These are phyloP conservation scores for Penicillium macrosclerotiorum DNA, from an alignment of 495 filamentous ascomycete genomes.

Conservation along the genomic window DNA sequence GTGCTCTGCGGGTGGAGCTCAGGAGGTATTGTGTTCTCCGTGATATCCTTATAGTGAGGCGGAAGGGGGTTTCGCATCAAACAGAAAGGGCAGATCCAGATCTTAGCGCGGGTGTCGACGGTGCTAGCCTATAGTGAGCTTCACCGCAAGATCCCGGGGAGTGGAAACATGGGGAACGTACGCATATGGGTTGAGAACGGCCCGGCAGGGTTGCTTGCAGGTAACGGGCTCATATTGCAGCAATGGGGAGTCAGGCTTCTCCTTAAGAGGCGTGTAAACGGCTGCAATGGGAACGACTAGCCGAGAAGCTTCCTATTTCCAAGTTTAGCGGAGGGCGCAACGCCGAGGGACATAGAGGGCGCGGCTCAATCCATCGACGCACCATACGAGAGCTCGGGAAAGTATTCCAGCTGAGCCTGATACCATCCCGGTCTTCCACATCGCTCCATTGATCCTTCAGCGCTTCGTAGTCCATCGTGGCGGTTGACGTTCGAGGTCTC, in stretches of 20 bases:
- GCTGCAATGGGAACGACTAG: slow-evolving; percentile 97
- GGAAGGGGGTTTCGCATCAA: slow-evolving; percentile 92
- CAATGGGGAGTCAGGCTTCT: slow-evolving; percentile 84
- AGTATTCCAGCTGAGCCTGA: slow-evolving; percentile 98
- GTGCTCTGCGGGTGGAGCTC: slow-evolving; percentile 93
- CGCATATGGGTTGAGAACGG: slow-evolving; percentile 97
- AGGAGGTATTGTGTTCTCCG: slow-evolving; percentile 87
- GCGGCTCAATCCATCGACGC: slow-evolving; percentile 24
- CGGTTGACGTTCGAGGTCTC: slow-evolving; percentile 23
- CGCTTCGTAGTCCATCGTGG: slow-evolving; percentile 70
- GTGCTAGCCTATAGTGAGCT: slow-evolving; percentile 57
- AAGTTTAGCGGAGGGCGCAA: slow-evolving; percentile 24
- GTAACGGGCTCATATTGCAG: slow-evolving; percentile 96
- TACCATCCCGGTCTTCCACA: slow-evolving; percentile 94
- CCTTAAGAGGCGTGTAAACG: slow-evolving; percentile 94
- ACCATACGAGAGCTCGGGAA: slow-evolving; percentile 99
- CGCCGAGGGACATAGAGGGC: slow-evolving; percentile 3
- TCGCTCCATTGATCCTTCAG: slow-evolving; percentile 98
- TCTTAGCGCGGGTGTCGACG: slow-evolving; percentile 87
- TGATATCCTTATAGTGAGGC: slow-evolving; percentile 99
- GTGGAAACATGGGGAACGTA: slow-evolving; percentile 39
- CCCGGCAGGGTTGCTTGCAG: slow-evolving; percentile 94
- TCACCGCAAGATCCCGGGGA: slow-evolving; percentile 3
- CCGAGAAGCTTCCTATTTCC: slow-evolving; percentile 82
- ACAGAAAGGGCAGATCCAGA: slow-evolving; percentile 99